These are phyloP conservation scores for Mrakiaceae sp. DNA, from an alignment of 1,284 basidiomycete genomes.

Conservation along the genomic window DNA sequence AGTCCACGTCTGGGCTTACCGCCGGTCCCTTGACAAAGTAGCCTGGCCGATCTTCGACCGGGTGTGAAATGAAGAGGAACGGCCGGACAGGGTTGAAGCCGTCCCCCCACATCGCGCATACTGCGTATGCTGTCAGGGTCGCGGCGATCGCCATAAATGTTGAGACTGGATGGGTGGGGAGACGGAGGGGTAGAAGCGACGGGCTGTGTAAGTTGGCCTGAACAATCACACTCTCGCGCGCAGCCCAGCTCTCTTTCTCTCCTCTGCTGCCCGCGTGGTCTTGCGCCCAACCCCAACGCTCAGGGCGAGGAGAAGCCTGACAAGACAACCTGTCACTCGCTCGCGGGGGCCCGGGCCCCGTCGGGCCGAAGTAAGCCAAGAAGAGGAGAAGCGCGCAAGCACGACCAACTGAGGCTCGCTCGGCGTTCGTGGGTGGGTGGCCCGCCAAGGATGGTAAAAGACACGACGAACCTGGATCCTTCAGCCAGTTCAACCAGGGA, in stretches of 20 bases:
- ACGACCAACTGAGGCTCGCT: too few relatives aligned
- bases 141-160: neutral
- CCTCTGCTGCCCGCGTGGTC: neutral
- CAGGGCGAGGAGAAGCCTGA: neutral
- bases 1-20: neutral
- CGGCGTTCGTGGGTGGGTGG: too few relatives aligned
- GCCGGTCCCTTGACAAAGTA: neutral
- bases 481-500: neutral
- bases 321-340: neutral
- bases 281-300: neutral
- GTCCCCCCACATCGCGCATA: neutral
- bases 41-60: neutral
- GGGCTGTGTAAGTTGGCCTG: too few relatives aligned
- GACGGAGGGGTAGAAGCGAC: too few relatives aligned
- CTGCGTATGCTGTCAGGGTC: neutral
- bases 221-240: too few relatives aligned
- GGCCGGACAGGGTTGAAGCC: neutral
- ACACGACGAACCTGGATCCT: neutral
- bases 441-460: too few relatives aligned
- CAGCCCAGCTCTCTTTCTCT: too few relatives aligned
- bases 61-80: conserved; percentile 2
- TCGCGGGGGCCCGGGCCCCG: neutral
- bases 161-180: neutral
- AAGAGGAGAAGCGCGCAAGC: neutral
- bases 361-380: neutral